Percentiles rank a stretch among this genome's conserved stretches.
Evolutionary conservation across 495 filamentous ascomycete genomes (phyloP).

Genomic region (Immersiella caudata): DNA sequence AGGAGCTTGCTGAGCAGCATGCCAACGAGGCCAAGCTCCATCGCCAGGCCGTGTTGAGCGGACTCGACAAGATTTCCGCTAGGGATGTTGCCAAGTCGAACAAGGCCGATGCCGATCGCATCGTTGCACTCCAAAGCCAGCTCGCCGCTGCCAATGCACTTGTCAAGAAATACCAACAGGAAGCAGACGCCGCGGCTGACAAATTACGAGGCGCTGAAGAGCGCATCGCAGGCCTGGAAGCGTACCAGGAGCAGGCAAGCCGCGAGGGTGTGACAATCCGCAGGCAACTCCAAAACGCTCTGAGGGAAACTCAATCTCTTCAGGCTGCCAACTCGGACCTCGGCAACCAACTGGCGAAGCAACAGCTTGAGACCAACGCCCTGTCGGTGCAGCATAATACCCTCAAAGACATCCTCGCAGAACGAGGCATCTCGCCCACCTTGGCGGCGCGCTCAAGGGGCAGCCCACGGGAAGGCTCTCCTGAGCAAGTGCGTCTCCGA

Average conservation of each 20-base stretch:
- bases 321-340: slow-evolving; percentile 77
- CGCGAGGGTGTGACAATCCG: slow-evolving; percentile 86
- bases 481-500: slow-evolving; percentile 77
- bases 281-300: slow-evolving; percentile 79
- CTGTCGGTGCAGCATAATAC: slow-evolving; percentile 87
- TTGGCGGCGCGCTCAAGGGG: slow-evolving; percentile 50
- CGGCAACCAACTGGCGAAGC: slow-evolving; percentile 73
- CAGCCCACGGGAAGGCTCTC: slow-evolving; percentile 72
- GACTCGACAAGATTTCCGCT: slow-evolving; percentile 70
- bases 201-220: slow-evolving; percentile 92
- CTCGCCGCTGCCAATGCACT: slow-evolving; percentile 74
- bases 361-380: slow-evolving; percentile 87
- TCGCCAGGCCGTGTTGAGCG: slow-evolving; percentile 78
- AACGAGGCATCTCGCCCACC: slow-evolving; percentile 78
- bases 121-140: slow-evolving; percentile 76
- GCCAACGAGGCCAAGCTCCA: slow-evolving; percentile 86
- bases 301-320: slow-evolving; percentile 76
- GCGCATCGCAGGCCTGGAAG: slow-evolving; percentile 92
- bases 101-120: slow-evolving; percentile 71
- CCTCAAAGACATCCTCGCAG: slow-evolving; percentile 86
- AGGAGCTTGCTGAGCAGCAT: slow-evolving; percentile 87
- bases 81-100: slow-evolving; percentile 54
- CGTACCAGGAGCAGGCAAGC: slow-evolving; percentile 95
- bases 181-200: slow-evolving; percentile 85
- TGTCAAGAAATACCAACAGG: slow-evolving; percentile 82